phyloP scores from a whole-genome alignment of 495 filamentous ascomycete genomes.

The Hypomontagnella monticulosa region DNA sequence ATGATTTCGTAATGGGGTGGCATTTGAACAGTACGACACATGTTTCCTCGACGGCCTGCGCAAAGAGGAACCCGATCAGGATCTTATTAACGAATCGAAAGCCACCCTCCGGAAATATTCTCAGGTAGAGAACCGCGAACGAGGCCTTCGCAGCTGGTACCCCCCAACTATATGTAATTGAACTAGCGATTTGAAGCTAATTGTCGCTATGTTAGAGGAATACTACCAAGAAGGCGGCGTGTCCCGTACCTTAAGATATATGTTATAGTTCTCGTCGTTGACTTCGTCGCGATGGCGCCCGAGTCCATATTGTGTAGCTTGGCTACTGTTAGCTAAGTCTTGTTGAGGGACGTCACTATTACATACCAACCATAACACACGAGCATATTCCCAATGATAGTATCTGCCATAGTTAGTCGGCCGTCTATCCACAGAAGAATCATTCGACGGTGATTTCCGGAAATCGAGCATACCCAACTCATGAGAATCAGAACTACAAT shows the following conservation, averaged over 20 bases:
- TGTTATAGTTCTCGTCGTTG: conserved; percentile 22
- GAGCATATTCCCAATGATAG: conserved; percentile 26
- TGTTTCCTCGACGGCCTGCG: conserved; percentile 37
- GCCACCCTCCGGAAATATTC: conserved; percentile 34
- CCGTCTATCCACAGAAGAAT: not conserved
- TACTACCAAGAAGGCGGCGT: not conserved
- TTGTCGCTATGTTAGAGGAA: conserved; percentile 2
- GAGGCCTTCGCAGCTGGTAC: conserved; percentile 36
- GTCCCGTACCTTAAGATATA: conserved; percentile 24
- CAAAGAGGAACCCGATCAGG: conserved; percentile 32
- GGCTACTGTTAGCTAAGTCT: conserved; percentile 2
- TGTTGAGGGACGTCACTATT: not conserved
- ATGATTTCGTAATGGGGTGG: conserved; percentile 31
- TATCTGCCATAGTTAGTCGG: conserved; percentile 16
- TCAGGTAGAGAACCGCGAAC: conserved; percentile 40
- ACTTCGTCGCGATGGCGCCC: conserved; percentile 24
- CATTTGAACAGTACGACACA: conserved; percentile 38
- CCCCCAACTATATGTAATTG: conserved; percentile 36
- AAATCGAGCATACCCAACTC: conserved; percentile 25
- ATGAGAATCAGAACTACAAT: conserved; percentile 28
- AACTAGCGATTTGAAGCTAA: conserved; percentile 29
- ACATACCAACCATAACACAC: conserved; percentile 24
- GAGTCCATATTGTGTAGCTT: conserved; percentile 30
- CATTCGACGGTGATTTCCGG: too few relatives aligned
- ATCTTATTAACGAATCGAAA: conserved; percentile 34